Base-by-base conservation (phyloP, 495 filamentous ascomycete species). In the Diplogelasinospora grovesii region DNA sequence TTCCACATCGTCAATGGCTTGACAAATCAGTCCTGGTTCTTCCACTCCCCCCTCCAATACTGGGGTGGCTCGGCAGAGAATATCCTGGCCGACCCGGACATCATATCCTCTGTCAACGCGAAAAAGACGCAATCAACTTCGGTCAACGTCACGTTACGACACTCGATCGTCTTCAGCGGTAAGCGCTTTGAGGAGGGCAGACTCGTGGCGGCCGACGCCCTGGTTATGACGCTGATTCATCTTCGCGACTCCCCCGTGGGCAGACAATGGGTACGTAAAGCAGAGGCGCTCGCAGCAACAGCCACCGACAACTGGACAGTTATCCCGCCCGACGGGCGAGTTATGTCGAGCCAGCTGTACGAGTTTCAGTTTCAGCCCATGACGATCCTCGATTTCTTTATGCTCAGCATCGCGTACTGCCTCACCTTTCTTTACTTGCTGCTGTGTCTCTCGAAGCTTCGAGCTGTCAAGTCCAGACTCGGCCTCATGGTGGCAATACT, bases 11-110 rank as follows among this genome's bases (percentile, higher is more conserved):
- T 58, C 39, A 75, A 75, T 45, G 71, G 70, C 20, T 44, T 73
- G 33, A 74, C 63, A 11, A 63, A 71, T 43, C 57, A 72, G 22
- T 71, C 73, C 2, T 75, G 73, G 71, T 79, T 81, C 45, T 82
- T 81, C 47, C 82, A 87, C 50, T 85, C 83, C 8, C 82, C 83
- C 16, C 59, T 87, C 16, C 74, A 84, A 57, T 85, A 85, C 51
- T 87, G 83, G 83, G 75, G 76, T 27, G 81, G 78, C 48, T 82
- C 77, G 10, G 49, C 63, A 14, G 56, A 67, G 1, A 63, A 63
- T 5, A 73, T 87, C 39, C 53, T 65, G 19, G 53, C 53, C 23
- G 83, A 87, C 50, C 13, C 48, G 4, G 69, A 85, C 53, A 66
- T 85, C 22, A 56, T 84, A 7, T 55, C 58, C 7, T 86, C 83